A percentile compares a stretch with the other conserved stretches of the same genome.
phyloP scores from a whole-genome alignment of 176 grass and related monocot species.

The Avena sativa region DNA sequence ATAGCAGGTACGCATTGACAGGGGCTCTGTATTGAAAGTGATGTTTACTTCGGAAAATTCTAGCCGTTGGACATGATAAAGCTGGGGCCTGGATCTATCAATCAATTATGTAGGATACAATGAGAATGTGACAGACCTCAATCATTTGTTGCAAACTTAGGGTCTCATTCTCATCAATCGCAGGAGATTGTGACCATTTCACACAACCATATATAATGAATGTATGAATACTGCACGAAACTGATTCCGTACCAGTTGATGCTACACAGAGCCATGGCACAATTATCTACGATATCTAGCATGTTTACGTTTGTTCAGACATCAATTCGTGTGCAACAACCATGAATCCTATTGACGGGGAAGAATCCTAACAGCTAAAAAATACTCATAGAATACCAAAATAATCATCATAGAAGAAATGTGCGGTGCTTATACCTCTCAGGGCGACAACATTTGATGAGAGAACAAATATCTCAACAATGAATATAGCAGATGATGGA shows the following conservation, averaged over 20 bases:
- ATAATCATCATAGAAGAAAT: neutral
- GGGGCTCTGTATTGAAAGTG: neutral
- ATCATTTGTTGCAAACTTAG: conserved; percentile 35
- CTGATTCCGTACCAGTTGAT: conserved; percentile 7
- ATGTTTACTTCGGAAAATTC: neutral
- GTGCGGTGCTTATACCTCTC: conserved; percentile 65
- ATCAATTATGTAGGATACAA: conserved; percentile 39
- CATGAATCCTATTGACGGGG: neutral
- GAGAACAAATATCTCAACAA: conserved; percentile 81
- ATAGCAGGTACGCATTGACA: neutral
- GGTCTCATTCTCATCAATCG: neutral
- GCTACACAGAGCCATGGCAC: neutral
- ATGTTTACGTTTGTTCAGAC: neutral
- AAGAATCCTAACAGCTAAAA: conserved; percentile 35
- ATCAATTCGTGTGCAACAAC: neutral
- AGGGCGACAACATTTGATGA: conserved; percentile 88
- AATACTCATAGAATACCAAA: conserved; percentile 29
- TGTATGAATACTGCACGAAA: neutral
- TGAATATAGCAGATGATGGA: conserved; percentile 74
- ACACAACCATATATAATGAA: neutral
- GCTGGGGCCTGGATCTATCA: conserved; percentile 13
- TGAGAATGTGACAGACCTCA: conserved; percentile 4
- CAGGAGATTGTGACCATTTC: conserved; percentile 30
- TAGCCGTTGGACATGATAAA: conserved; percentile 11
- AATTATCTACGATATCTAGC: conserved; percentile 4